Percentiles rank a stretch among this genome's conserved stretches.
phyloP scores from a whole-genome alignment of 164 flowering plant species.

The Buxus sempervirens region DNA sequence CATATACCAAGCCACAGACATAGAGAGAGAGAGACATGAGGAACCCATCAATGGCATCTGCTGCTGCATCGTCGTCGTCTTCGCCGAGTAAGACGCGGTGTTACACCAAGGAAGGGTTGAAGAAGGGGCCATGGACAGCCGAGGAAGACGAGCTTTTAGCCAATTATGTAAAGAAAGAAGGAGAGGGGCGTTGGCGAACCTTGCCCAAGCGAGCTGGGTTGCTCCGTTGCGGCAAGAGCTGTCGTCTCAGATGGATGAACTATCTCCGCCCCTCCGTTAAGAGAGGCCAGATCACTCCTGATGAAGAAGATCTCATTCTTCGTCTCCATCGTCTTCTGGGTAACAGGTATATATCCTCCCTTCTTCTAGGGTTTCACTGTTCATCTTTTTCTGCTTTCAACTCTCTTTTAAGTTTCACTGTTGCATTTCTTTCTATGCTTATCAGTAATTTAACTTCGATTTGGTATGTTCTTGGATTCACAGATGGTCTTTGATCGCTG shows the following conservation, averaged over 20 bases:
- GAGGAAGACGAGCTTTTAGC: constrained; percentile 1
- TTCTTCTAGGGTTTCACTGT: neutral
- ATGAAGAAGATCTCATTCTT: constrained; percentile 9
- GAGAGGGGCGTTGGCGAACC: constrained; percentile 1
- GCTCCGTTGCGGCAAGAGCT: constrained; percentile 9
- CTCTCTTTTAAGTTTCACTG: too few species aligned
- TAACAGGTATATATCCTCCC: neutral
- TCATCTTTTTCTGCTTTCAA: neutral
- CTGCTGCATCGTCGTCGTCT: neutral
- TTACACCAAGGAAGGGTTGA: neutral
- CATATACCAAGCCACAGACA: neutral
- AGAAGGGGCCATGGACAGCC: constrained; percentile 2
- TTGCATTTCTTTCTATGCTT: too few species aligned
- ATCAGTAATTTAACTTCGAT: too few species aligned
- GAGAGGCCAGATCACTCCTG: constrained; percentile 6
- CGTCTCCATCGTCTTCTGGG: constrained; percentile 9
- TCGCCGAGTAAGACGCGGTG: constrained; percentile 5
- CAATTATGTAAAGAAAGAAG: neutral
- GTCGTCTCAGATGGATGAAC: constrained; percentile 12
- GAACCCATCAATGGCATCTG: constrained; percentile 12
- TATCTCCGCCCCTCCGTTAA: constrained; percentile 9
- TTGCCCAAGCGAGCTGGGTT: constrained; percentile 7
- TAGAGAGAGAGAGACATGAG: constrained; percentile 13
- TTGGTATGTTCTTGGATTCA: neutral
- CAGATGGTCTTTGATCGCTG: constrained; percentile 51